Conservation (phyloP, 805 yeast species). For the Nematodospora valgi region DNA sequence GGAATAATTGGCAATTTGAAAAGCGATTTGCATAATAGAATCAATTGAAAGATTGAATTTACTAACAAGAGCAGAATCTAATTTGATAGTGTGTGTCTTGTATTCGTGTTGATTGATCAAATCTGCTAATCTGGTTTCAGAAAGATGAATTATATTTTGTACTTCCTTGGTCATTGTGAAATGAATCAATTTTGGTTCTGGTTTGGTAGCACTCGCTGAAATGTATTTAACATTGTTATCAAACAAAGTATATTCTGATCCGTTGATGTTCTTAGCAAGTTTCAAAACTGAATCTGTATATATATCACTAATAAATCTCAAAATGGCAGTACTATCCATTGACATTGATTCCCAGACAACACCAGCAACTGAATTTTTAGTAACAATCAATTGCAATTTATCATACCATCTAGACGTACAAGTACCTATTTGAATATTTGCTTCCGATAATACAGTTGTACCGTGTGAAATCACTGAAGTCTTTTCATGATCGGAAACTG, state of each 20-base stretch:
- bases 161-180: conserved; percentile 46
- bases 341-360: conserved; percentile 57
- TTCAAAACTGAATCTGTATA: conserved; percentile 56
- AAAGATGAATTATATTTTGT: conserved; percentile 46
- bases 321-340: conserved; percentile 57
- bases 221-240: conserved; percentile 33
- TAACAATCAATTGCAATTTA: conserved; percentile 51
- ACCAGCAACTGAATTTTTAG: conserved; percentile 56
- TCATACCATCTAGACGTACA: conserved; percentile 62
- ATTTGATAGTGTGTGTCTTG: conserved; percentile 36
- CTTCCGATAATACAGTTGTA: conserved; percentile 37
- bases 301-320: conserved; percentile 54
- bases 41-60: conserved; percentile 45
- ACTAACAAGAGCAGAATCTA: conserved; percentile 32
- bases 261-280: conserved; percentile 56
- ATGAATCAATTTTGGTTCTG: conserved; percentile 26
- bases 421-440: conserved; percentile 51
- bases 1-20: conserved; percentile 54
- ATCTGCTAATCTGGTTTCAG: conserved; percentile 58
- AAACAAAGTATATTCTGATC: conserved; percentile 53
- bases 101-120: conserved; percentile 57
- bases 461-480: conserved; percentile 53
- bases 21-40: conserved; percentile 48
- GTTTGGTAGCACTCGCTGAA: conserved; percentile 37
- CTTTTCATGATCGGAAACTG: conserved; percentile 45